Evolutionary conservation across 345 rosid species (phyloP).

Genomic region (Dimocarpus longan): DNA sequence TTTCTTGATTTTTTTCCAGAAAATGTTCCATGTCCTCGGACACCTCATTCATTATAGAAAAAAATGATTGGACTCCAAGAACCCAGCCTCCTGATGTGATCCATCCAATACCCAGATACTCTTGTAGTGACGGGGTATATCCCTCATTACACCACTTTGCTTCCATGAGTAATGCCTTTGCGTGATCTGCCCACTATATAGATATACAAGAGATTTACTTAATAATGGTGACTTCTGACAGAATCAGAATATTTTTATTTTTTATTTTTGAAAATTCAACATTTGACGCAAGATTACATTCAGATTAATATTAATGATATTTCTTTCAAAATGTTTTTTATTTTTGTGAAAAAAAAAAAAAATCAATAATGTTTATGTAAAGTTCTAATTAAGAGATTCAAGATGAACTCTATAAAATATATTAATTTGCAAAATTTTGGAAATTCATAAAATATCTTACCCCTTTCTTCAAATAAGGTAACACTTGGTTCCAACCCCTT

Average conservation of each 20-base stretch:
- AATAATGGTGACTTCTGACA: too few species aligned
- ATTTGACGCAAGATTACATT: too few species aligned
- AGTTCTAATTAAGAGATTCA: too few species aligned
- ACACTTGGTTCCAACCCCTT: constrained; percentile 24
- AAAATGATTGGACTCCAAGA: constrained; percentile 35
- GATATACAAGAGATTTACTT: not conserved
- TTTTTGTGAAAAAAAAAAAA: too few species aligned
- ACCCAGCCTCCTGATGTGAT: constrained; percentile 42
- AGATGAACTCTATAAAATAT: too few species aligned
- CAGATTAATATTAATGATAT: too few species aligned
- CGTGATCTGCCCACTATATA: constrained; percentile 53
- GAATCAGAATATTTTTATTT: too few species aligned
- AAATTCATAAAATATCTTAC: constrained; percentile 20
- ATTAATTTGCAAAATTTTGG: too few species aligned
- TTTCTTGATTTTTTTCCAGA: constrained; percentile 21
- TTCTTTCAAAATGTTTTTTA: too few species aligned
- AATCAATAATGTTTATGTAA: too few species aligned
- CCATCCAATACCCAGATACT: constrained; percentile 47
- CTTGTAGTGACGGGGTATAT: constrained; percentile 38
- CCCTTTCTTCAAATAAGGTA: constrained; percentile 39
- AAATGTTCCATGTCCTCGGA: constrained; percentile 11
- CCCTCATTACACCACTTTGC: constrained; percentile 45
- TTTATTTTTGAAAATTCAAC: too few species aligned
- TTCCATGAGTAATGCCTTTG: constrained; percentile 47
- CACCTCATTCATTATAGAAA: constrained; percentile 15